These are phyloP conservation scores for Myotisia sp. DNA, from an alignment of 2,329 filamentous ascomycete species.

Conservation along the genomic window DNA sequence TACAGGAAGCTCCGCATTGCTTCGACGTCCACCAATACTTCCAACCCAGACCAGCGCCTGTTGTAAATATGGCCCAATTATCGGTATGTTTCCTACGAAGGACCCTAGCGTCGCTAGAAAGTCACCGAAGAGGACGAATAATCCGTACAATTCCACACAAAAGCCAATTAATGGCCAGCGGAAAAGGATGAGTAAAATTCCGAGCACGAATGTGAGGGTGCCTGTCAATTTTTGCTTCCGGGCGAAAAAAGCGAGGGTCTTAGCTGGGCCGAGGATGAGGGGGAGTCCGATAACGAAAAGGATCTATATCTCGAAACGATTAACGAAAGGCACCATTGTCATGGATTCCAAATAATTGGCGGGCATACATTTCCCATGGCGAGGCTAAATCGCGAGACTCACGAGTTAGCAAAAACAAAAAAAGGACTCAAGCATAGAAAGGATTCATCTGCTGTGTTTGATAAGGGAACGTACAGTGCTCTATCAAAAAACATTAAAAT, in stretches of 20 bases:
- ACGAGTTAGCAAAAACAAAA: no score
- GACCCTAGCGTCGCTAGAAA: constrained; percentile 85
- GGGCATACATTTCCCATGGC: constrained; percentile 84
- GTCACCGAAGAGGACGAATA: constrained; percentile 86
- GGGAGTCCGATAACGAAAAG: constrained; percentile 95
- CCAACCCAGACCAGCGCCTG: constrained; percentile 51
- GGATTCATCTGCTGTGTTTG: no score
- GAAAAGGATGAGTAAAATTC: constrained; percentile 71
- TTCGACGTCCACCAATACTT: constrained; percentile 57
- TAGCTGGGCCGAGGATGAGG: constrained; percentile 83
- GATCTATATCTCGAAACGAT: constrained; percentile 47
- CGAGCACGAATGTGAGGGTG: constrained; percentile 71
- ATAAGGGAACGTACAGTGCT: constrained; percentile 64
- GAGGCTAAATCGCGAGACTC: constrained; percentile 43
- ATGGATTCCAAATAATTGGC: no score
- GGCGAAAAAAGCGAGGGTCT: constrained; percentile 88
- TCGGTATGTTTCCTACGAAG: constrained; percentile 70
- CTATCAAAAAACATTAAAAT: constrained; percentile 97
- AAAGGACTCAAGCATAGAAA: no score
- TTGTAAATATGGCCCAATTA: constrained; percentile 77
- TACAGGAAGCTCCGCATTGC: constrained; percentile 11
- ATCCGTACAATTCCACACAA: constrained; percentile 78
- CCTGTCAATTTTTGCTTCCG: constrained; percentile 85
- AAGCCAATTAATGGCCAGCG: constrained; percentile 89
- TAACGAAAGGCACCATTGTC: no score